Conservation (phyloP, 768 basidiomycete species). For the Termitomyces heimii region DNA sequence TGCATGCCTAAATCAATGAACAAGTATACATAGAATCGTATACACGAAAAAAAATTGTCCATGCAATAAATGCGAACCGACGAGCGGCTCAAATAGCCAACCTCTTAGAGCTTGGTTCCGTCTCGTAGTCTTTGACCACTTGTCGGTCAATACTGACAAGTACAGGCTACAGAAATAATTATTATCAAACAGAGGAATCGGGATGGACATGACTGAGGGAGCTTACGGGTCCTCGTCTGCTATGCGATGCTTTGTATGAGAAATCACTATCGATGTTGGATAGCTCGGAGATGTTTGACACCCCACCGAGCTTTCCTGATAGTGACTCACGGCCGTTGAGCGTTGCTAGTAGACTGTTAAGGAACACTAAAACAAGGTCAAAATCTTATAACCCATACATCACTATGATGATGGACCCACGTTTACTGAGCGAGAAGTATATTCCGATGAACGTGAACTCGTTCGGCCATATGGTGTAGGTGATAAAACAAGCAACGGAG, state of each 20-base stretch:
- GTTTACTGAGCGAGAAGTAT: conserved; percentile 1
- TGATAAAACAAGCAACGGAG: neutral
- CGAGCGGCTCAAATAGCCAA: neutral
- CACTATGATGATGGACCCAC: conserved; percentile 17
- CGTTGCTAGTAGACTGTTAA: conserved; percentile 28
- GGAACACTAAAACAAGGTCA: conserved; percentile 17
- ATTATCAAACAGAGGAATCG: neutral
- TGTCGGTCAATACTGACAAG: conserved; percentile 14
- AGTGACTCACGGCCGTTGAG: conserved; percentile 21
- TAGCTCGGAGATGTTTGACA: conserved; percentile 11
- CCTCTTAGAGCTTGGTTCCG: neutral
- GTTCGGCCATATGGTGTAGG: conserved; percentile 5
- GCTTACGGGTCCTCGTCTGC: neutral
- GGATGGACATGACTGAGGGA: neutral
- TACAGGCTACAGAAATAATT: conserved; percentile 5
- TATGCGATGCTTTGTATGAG: neutral
- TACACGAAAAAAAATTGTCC: neutral
- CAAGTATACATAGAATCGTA: neutral
- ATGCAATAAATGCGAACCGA: neutral
- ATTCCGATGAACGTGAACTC: conserved; percentile 3
- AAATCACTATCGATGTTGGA: conserved; percentile 2
- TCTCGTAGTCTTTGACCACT: conserved; percentile 6
- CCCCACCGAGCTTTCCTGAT: conserved; percentile 15
- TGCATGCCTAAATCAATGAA: neutral
- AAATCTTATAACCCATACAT: neutral